These are phyloP conservation scores for Fusarium sp. DNA, from an alignment of 2,329 filamentous ascomycete species.

Conservation along the genomic window DNA sequence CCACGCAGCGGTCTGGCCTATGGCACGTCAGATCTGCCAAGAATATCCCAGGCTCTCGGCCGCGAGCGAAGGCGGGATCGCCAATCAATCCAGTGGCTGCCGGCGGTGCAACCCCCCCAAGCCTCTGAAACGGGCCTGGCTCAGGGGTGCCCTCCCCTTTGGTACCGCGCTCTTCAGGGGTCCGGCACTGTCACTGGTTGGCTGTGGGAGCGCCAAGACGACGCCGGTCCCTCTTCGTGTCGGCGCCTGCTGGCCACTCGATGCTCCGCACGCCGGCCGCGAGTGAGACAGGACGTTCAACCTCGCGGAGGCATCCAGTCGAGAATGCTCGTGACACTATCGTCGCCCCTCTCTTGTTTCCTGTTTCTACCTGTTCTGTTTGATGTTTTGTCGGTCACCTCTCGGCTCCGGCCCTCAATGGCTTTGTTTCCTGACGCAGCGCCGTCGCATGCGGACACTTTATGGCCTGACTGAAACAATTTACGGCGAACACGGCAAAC, in stretches of 20 bases:
- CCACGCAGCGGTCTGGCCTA: slow-evolving; percentile 23
- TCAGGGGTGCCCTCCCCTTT: slow-evolving; percentile 31
- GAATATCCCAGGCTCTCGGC: slow-evolving; percentile 38
- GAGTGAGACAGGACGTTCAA: slow-evolving; percentile 26
- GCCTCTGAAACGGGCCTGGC: slow-evolving; percentile 42
- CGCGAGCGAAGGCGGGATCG: slow-evolving; percentile 16
- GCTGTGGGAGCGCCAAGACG: slow-evolving; percentile 22
- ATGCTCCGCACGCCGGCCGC: slow-evolving; percentile 36
- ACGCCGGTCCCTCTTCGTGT: neutral
- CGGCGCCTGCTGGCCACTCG: slow-evolving; percentile 39
- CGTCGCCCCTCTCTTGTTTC: slow-evolving; percentile 18
- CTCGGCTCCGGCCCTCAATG: slow-evolving; percentile 12
- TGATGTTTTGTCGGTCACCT: slow-evolving; percentile 26
- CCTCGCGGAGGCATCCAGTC: slow-evolving; percentile 39
- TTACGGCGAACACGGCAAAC: slow-evolving; percentile 16
- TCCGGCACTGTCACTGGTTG: slow-evolving; percentile 27
- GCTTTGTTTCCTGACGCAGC: slow-evolving; percentile 31
- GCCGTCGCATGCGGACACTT: slow-evolving; percentile 5
- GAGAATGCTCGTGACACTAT: slow-evolving; percentile 22
- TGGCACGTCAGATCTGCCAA: slow-evolving; percentile 33
- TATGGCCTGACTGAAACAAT: slow-evolving; percentile 39
- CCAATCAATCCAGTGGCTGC: slow-evolving; percentile 33
- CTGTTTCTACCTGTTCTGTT: slow-evolving; percentile 29
- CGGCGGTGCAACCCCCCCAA: slow-evolving; percentile 16
- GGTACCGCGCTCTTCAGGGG: slow-evolving; percentile 25